Percentiles rank a stretch among this genome's conserved stretches.
These are phyloP conservation scores for Volutella citrinella DNA, from an alignment of 2,329 filamentous ascomycete species.

Conservation along the genomic window DNA sequence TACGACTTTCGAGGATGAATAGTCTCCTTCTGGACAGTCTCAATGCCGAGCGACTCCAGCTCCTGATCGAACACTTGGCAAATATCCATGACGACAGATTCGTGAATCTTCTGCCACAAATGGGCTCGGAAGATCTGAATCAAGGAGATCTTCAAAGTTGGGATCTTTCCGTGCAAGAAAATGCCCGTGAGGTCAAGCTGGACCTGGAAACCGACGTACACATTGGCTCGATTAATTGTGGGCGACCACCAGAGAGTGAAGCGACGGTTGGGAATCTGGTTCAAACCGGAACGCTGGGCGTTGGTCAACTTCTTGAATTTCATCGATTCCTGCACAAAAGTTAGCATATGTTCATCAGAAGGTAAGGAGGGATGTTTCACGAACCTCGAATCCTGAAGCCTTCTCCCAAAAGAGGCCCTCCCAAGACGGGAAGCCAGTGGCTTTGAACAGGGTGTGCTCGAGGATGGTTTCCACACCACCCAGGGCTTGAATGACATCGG, in stretches of 20 bases:
- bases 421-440: constrained; percentile 95
- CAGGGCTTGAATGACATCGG: constrained; percentile 93
- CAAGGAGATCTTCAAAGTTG: constrained; percentile 93
- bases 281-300: constrained; percentile 91
- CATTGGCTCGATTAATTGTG: constrained; percentile 92
- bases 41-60: constrained; percentile 89
- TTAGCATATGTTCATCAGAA: no score
- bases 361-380: no score
- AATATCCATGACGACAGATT: constrained; percentile 97
- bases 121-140: constrained; percentile 99
- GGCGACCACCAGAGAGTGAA: constrained; percentile 98
- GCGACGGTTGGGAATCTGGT: constrained; percentile 97
- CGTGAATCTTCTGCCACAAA: constrained; percentile 99
- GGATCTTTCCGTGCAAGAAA: constrained; percentile 98
- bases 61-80: constrained; percentile 99
- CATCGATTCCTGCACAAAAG: no score
- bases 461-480: constrained; percentile 97
- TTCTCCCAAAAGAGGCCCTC: constrained; percentile 93
- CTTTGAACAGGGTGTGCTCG: constrained; percentile 95
- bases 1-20: constrained; percentile 99
- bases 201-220: constrained; percentile 99
- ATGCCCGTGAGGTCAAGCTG: constrained; percentile 97
- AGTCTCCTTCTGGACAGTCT: constrained; percentile 97
- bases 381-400: constrained; percentile 37
- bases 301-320: constrained; percentile 99